Conservation (phyloP, 2,329 filamentous ascomycete species). For the Graphilbum fragrans region DNA sequence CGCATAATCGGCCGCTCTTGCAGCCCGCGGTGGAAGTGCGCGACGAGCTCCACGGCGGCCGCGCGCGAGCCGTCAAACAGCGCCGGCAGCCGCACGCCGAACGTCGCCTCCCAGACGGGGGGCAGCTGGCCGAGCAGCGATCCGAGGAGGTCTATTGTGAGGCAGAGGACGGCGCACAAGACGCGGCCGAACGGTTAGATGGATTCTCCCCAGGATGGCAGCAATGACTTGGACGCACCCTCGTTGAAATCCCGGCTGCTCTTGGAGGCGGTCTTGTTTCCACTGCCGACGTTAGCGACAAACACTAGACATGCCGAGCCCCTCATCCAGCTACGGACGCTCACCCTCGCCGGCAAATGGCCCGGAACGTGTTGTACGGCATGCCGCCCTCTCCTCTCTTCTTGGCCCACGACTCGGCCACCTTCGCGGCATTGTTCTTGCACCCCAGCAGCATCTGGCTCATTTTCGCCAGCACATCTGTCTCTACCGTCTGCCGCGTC, state of each 20-base stretch:
- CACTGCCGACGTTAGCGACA: background rate
- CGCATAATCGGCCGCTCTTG: constrained; percentile 10
- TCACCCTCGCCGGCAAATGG: constrained; percentile 3
- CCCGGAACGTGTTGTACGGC: constrained; percentile 3
- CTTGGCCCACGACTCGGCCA: background rate
- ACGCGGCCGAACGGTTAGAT: background rate
- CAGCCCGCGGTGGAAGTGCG: constrained; percentile 14
- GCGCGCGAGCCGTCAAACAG: constrained; percentile 11
- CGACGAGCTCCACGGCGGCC: constrained; percentile 8
- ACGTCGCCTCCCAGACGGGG: constrained; percentile 16
- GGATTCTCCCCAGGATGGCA: background rate
- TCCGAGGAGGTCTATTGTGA: background rate
- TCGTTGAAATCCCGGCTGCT: constrained; percentile 2
- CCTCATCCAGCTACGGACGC: background rate
- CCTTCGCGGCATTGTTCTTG: background rate
- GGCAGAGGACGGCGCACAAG: no score
- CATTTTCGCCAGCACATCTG: constrained; percentile 1
- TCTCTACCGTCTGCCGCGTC: constrained; percentile 3
- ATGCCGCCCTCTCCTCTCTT: background rate
- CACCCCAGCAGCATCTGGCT: background rate
- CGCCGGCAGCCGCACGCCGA: constrained; percentile 13
- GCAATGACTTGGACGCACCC: background rate
- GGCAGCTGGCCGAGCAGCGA: constrained; percentile 2
- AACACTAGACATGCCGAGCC: background rate
- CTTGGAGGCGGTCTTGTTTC: background rate